phyloP scores from a whole-genome alignment of 306 rosid genomes.

The Astragalus glycyphyllos region DNA sequence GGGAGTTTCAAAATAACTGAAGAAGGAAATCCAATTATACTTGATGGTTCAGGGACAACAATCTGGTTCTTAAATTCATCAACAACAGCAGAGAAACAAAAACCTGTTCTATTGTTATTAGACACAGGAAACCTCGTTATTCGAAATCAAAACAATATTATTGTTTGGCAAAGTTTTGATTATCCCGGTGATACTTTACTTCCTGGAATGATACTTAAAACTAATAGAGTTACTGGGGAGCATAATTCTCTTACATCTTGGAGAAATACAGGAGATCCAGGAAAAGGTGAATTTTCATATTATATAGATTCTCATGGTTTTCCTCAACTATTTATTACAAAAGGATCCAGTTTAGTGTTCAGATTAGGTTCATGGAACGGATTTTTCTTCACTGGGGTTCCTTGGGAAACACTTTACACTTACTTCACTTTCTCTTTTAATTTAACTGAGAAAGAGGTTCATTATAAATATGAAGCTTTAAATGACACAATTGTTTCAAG shows the following conservation, averaged over 20 bases:
- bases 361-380: slow-evolving; percentile 49
- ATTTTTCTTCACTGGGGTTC: background rate
- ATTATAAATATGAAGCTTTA: background rate
- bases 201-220: slow-evolving; percentile 31
- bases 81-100: background rate
- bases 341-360: background rate
- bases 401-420: background rate
- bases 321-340: slow-evolving; percentile 36
- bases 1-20: slow-evolving; percentile 25
- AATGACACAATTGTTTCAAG: slow-evolving; percentile 24
- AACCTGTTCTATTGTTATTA: slow-evolving; percentile 21
- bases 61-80: slow-evolving; percentile 44
- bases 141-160: background rate
- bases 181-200: slow-evolving; percentile 43
- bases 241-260: slow-evolving; percentile 28
- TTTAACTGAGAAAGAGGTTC: slow-evolving; percentile 31
- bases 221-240: slow-evolving; percentile 8
- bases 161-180: slow-evolving; percentile 52
- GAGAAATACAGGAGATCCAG: slow-evolving; percentile 17
- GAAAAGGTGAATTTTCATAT: slow-evolving; percentile 32
- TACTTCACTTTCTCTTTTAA: slow-evolving; percentile 8
- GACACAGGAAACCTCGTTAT: slow-evolving; percentile 46
- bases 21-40: slow-evolving; percentile 34
- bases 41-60: slow-evolving; percentile 29
- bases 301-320: slow-evolving; percentile 31